A percentile compares a stretch with the other conserved stretches of the same genome.
These are phyloP conservation scores for Cyberlindnera galapagoensis DNA, from an alignment of 805 yeast genomes.

Conservation along the genomic window DNA sequence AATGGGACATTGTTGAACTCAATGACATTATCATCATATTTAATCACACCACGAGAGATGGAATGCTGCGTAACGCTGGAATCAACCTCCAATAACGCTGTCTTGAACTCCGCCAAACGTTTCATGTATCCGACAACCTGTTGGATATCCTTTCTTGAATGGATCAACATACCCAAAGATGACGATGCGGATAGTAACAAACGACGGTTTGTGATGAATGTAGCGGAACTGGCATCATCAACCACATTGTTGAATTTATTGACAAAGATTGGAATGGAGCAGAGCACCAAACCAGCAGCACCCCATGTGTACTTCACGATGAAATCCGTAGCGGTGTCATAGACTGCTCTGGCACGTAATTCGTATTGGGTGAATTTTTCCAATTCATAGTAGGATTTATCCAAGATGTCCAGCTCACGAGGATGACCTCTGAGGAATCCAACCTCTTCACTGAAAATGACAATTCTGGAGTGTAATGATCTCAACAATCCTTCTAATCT, in stretches of 20 bases:
- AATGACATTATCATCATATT: conserved; percentile 51
- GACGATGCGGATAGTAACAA: conserved; percentile 78
- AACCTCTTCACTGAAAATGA: conserved; percentile 76
- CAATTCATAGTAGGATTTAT: conserved; percentile 72
- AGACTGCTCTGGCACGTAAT: conserved; percentile 67
- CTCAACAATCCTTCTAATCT: conserved; percentile 81
- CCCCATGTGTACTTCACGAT: conserved; percentile 93
- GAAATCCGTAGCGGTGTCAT: conserved; percentile 81
- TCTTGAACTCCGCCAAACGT: conserved; percentile 65
- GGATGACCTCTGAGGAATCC: conserved; percentile 79
- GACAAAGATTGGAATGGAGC: conserved; percentile 84
- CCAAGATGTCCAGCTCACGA: conserved; percentile 71
- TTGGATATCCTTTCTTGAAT: conserved; percentile 76
- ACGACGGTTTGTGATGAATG: conserved; percentile 83
- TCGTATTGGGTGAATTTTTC: conserved; percentile 73
- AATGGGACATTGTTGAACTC: conserved; percentile 73
- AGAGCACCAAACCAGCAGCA: conserved; percentile 82
- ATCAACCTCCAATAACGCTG: conserved; percentile 48
- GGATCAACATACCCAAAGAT: conserved; percentile 80
- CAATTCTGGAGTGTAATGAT: conserved; percentile 74
- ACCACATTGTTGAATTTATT: conserved; percentile 34
- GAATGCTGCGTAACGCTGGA: conserved; percentile 17
- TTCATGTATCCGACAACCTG: conserved; percentile 78
- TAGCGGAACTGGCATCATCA: conserved; percentile 57
- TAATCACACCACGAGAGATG: conserved; percentile 24